Evolutionary conservation across 331 rosid species (phyloP).

Genomic region (Quercus phellos): DNA sequence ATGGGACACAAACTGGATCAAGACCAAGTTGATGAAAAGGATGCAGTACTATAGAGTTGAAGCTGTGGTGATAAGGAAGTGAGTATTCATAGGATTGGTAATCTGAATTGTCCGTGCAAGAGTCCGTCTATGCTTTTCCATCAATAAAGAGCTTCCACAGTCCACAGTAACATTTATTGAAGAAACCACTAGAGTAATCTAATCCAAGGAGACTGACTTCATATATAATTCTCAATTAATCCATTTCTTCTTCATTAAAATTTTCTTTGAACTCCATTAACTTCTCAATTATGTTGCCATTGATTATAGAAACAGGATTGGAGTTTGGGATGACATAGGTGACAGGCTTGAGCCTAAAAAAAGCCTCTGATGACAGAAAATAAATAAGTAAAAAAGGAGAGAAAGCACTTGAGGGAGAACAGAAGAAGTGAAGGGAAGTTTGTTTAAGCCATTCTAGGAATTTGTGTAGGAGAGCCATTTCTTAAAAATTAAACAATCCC

Average conservation of each 20-base stretch:
- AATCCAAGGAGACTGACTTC: too few species aligned
- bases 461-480: background rate
- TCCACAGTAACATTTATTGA: too few species aligned
- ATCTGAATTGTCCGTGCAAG: too few species aligned
- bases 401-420: background rate
- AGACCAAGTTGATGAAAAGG: too few species aligned
- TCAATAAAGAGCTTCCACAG: too few species aligned
- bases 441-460: background rate
- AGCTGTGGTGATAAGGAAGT: too few species aligned
- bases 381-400: background rate
- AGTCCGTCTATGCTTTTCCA: too few species aligned
- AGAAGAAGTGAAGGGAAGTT: background rate
- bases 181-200: too few species aligned
- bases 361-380: background rate
- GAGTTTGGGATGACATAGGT: background rate
- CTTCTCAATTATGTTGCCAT: background rate
- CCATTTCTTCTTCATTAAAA: background rate
- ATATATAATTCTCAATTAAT: background rate
- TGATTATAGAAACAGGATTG: too few species aligned
- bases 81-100: too few species aligned
- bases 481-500: background rate
- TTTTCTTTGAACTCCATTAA: background rate
- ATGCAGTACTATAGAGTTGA: too few species aligned
- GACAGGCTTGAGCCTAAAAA: background rate
- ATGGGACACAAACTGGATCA: too few species aligned